Evolutionary conservation across 352 stramenopile species (phyloP).

Genomic region (Globisporangium camurandrum): DNA sequence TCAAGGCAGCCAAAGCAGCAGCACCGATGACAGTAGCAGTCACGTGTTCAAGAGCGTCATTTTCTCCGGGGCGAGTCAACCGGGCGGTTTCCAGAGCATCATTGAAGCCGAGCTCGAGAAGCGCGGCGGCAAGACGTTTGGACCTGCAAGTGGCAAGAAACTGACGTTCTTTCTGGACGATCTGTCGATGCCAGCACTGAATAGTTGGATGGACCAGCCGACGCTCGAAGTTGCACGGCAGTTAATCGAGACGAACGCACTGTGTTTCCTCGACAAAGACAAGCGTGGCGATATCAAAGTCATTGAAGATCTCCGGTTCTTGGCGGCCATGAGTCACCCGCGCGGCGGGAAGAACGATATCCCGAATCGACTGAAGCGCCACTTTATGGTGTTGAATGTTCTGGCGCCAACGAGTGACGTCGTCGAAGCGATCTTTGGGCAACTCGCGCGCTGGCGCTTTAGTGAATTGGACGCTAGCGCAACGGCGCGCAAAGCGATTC

Average conservation of each 20-base stretch:
- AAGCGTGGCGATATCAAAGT: slow-evolving; percentile 75
- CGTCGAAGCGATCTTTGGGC: slow-evolving; percentile 84
- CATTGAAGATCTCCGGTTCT: slow-evolving; percentile 59
- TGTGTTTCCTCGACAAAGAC: slow-evolving; percentile 83
- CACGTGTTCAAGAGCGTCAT: slow-evolving; percentile 80
- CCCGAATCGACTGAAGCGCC: slow-evolving; percentile 83
- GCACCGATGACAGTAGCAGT: slow-evolving; percentile 32
- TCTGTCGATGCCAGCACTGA: slow-evolving; percentile 54
- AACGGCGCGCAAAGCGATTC: slow-evolving; percentile 25
- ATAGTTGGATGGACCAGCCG: slow-evolving; percentile 71
- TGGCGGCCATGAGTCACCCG: slow-evolving; percentile 58
- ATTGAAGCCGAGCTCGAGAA: slow-evolving; percentile 76
- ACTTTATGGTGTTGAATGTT: slow-evolving; percentile 88
- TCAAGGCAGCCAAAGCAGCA: too few species aligned
- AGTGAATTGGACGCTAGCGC: slow-evolving; percentile 17
- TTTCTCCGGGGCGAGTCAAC: slow-evolving; percentile 78
- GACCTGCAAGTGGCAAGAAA: slow-evolving; percentile 55
- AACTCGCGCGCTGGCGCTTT: slow-evolving; percentile 63
- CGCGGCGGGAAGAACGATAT: slow-evolving; percentile 76
- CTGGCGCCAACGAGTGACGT: slow-evolving; percentile 61
- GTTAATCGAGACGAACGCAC: slow-evolving; percentile 50
- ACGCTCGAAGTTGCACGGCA: slow-evolving; percentile 71
- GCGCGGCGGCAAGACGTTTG: slow-evolving; percentile 73
- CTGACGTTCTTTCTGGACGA: slow-evolving; percentile 81
- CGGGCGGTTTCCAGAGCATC: slow-evolving; percentile 70